Conservation (phyloP, 2,329 filamentous ascomycete species). For the Bisporella sp. region DNA sequence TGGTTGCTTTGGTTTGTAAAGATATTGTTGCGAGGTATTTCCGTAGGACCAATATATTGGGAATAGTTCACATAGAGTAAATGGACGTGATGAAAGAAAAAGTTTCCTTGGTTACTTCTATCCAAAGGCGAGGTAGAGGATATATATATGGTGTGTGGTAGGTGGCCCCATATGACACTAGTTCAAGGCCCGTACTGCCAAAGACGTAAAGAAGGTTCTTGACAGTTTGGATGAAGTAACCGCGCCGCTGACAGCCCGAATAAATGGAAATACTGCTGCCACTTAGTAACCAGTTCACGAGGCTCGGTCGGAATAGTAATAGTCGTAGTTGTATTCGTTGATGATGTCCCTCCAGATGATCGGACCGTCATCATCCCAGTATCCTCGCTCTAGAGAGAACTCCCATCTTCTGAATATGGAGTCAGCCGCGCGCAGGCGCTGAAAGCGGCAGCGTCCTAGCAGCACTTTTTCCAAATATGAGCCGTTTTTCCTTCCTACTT, state of each 20-base stretch:
- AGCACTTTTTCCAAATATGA: neutral
- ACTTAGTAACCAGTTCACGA: conserved; percentile 1
- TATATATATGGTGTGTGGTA: too few relatives aligned
- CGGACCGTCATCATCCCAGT: conserved; percentile 13
- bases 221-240: neutral
- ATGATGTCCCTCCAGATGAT: conserved; percentile 7
- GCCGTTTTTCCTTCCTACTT: neutral
- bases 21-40: too few relatives aligned
- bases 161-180: too few relatives aligned
- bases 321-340: conserved; percentile 8
- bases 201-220: too few relatives aligned
- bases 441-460: neutral
- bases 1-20: too few relatives aligned
- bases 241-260: neutral
- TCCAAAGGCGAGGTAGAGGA: too few relatives aligned
- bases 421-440: neutral
- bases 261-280: too few relatives aligned
- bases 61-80: too few relatives aligned
- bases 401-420: neutral
- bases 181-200: too few relatives aligned
- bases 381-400: neutral
- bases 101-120: too few relatives aligned
- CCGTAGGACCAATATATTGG: too few relatives aligned
- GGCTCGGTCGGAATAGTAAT: conserved; percentile 10
- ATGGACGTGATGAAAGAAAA: too few relatives aligned